Conservation (phyloP, 257 asterid genomes). For the Nicotiana sylvestris region DNA sequence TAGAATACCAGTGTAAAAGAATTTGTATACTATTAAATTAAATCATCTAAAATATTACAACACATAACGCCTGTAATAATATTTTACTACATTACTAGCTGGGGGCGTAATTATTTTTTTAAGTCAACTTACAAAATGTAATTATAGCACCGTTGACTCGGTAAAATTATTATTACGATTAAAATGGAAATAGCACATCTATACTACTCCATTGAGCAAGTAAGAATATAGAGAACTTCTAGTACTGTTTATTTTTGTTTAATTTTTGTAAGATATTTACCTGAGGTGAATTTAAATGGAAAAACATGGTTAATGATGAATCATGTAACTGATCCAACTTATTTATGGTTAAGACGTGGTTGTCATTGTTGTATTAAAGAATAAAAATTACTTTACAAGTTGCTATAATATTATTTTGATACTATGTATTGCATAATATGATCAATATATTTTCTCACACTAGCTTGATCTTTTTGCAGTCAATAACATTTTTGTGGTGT, state of each 20-base stretch:
- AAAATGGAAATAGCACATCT: no score
- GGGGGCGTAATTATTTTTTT: not conserved
- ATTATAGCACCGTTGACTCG: no score
- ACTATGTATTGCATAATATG: not conserved
- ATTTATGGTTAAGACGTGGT: not conserved
- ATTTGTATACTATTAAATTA: no score
- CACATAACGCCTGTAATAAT: not conserved
- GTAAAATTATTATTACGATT: no score
- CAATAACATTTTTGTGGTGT: slow-evolving; percentile 1
- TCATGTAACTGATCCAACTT: no score
- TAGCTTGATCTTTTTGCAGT: not conserved
- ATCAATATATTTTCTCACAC: not conserved
- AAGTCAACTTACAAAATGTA: no score
- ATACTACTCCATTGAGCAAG: no score
- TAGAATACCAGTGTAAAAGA: not conserved
- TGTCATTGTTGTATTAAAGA: not conserved
- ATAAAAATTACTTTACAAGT: not conserved
- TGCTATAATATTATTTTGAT: not conserved
- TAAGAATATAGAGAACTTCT: no score
- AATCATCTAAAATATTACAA: no score
- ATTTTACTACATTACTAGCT: no score
- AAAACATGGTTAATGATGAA: not conserved
- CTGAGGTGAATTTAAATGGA: no score
- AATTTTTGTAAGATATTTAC: not conserved
- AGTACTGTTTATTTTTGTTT: no score